Evolutionary conservation across 768 basidiomycete genomes (phyloP), one percentile per base, ranked within the genome.

Genomic region (Russula brevipes): DNA sequence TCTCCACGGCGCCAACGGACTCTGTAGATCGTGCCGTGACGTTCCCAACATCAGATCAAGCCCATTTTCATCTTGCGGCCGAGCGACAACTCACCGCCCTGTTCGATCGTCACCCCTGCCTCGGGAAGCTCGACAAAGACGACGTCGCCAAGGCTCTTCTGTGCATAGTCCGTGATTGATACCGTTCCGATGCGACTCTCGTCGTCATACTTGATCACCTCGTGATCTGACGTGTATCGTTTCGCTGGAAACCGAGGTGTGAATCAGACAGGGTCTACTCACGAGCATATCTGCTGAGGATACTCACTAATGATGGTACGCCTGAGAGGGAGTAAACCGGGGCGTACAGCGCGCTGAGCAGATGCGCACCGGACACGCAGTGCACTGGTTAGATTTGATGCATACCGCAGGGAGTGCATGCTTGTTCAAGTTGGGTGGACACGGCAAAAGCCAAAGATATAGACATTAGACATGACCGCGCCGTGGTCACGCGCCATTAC

Each of bases 111-210:
- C 0, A 81, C 78, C 5, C 89, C 94, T 9, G 81, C 71, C 10
- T 72, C 69, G 1, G 92, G 91, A 53, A 99, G 81, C 73, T 98
- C 97, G 53, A 98, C 94, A 76, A 91, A 99, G 52, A 98, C 97
- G 56, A 98, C 93, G 73, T 99, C 97, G 38, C 97, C 97, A 3
- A 99, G 82, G 39, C 87, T 85, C 54, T 86, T 81, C 74, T 98
- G 94, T 2, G 97, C 97, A 72, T 97, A 89, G 72, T 96, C 79
- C 16, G 97, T 98, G 72, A 99, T 91, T 47, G 85, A 83, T 49
- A 98, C 80, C 8, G 82, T 87, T 42, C 93, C 96, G 35, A 94
- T 68, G 42, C 86, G 85, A 19, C 89, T 89, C 45, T 76, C 72
- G 61, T 89, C 83, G 73, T 99, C 94, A 72, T 85, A 91, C 39